Conservation (phyloP, 192 early-diverging fungal genomes). For the Coemansia sp. region DNA sequence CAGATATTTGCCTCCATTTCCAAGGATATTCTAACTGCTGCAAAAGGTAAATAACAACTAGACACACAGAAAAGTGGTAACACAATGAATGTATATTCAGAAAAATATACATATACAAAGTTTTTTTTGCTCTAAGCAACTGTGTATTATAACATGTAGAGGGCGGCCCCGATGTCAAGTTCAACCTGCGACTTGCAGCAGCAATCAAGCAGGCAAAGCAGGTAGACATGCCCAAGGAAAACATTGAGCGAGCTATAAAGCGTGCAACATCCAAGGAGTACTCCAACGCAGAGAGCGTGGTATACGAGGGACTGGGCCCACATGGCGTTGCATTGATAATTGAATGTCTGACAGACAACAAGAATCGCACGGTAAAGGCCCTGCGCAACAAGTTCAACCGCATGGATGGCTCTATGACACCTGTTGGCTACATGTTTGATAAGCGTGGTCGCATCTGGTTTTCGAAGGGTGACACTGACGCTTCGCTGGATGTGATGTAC, state of each 20-base stretch:
- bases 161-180: constrained; percentile 56
- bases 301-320: constrained; percentile 66
- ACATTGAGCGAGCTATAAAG: constrained; percentile 67
- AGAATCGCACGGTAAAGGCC: constrained; percentile 60
- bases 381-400: constrained; percentile 59
- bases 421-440: constrained; percentile 68
- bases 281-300: constrained; percentile 47
- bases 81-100: too few relatives aligned
- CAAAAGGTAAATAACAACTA: constrained; percentile 36
- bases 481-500: constrained; percentile 57
- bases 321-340: constrained; percentile 63
- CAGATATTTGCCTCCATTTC: constrained; percentile 57
- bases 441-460: constrained; percentile 63
- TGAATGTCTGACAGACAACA: constrained; percentile 60
- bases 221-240: constrained; percentile 69
- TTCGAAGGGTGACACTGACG: constrained; percentile 28
- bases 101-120: background rate
- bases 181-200: constrained; percentile 59
- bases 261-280: constrained; percentile 53
- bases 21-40: constrained; percentile 61
- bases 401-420: constrained; percentile 56
- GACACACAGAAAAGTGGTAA: constrained; percentile 30
- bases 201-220: constrained; percentile 57
- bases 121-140: too few relatives aligned
- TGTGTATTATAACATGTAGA: constrained; percentile 16